These are phyloP conservation scores for Lophiotrema nucula DNA, from an alignment of 495 filamentous ascomycete species.

Conservation along the genomic window DNA sequence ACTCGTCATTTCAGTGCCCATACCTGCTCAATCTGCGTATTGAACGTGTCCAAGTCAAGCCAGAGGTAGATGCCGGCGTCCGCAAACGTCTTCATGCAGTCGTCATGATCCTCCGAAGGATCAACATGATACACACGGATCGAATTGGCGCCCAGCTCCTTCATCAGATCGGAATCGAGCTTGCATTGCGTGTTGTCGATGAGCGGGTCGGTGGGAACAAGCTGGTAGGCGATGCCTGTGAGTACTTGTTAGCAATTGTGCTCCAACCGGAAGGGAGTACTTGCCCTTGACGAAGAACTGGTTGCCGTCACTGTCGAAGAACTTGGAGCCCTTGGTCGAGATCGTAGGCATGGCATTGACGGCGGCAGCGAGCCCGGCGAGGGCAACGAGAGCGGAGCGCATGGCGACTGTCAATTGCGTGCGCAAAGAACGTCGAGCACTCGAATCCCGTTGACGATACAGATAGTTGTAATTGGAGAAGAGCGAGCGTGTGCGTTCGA, in stretches of 20 bases:
- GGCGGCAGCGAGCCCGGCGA: slow-evolving; percentile 3
- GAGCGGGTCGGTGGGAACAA: slow-evolving; percentile 68
- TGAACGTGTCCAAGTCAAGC: slow-evolving; percentile 82
- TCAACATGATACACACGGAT: slow-evolving; percentile 92
- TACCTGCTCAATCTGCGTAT: slow-evolving; percentile 73
- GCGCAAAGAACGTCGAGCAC: too few relatives aligned
- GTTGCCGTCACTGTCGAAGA: slow-evolving; percentile 72
- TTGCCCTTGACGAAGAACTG: slow-evolving; percentile 81
- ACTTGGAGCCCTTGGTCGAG: slow-evolving; percentile 72
- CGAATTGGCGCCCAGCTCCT: slow-evolving; percentile 74
- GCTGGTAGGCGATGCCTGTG: slow-evolving; percentile 63
- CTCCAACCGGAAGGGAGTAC: neutral
- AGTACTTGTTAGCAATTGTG: slow-evolving; percentile 4
- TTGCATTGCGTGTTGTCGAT: slow-evolving; percentile 72
- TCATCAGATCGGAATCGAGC: slow-evolving; percentile 75
- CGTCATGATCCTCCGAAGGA: slow-evolving; percentile 62
- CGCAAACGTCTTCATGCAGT: slow-evolving; percentile 78
- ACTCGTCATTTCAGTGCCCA: too few relatives aligned
- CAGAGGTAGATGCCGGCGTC: slow-evolving; percentile 83
- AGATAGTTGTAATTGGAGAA: too few relatives aligned
- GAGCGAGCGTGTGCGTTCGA: too few relatives aligned
- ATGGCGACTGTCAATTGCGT: too few relatives aligned
- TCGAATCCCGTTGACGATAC: too few relatives aligned
- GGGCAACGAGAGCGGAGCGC: slow-evolving; percentile 9
- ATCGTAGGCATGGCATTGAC: slow-evolving; percentile 54